phyloP scores from a whole-genome alignment of 208 protist genomes.

The Endotrypanum monterogeii region DNA sequence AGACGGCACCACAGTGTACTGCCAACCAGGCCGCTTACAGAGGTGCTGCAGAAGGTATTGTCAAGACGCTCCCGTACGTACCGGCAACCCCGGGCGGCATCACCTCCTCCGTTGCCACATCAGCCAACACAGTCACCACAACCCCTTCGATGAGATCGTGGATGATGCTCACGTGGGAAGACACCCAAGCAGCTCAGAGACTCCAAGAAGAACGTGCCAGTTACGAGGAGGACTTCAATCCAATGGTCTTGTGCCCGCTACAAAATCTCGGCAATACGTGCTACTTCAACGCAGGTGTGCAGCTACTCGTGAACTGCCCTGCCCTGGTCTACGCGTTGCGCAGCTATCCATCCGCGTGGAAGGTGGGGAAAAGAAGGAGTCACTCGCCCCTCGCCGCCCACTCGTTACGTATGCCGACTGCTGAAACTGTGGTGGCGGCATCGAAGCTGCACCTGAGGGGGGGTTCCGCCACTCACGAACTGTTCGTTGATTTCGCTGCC shows the following conservation, averaged over 20 bases:
- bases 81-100: neutral
- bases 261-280: conserved; percentile 98
- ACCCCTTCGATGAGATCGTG: neutral
- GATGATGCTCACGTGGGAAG: conserved; percentile 5
- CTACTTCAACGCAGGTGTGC: conserved; percentile 97
- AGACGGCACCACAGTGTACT: neutral
- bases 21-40: neutral
- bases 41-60: neutral
- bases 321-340: conserved; percentile 67
- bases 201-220: conserved; percentile 23
- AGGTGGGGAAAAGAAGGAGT: neutral
- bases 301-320: conserved; percentile 93
- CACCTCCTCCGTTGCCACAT: neutral
- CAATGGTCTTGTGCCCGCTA: conserved; percentile 82
- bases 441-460: conserved; percentile 32
- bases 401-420: neutral
- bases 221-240: conserved; percentile 31
- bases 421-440: neutral
- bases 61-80: neutral
- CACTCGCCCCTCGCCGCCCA: conserved; percentile 3
- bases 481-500: conserved; percentile 51
- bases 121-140: neutral
- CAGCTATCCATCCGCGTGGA: conserved; percentile 38
- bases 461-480: conserved; percentile 33
- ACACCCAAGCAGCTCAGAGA: conserved; percentile 20